Percentiles rank a stretch among this genome's conserved stretches.
phyloP scores from a whole-genome alignment of 768 basidiomycete genomes.

The Vararia minispora region DNA sequence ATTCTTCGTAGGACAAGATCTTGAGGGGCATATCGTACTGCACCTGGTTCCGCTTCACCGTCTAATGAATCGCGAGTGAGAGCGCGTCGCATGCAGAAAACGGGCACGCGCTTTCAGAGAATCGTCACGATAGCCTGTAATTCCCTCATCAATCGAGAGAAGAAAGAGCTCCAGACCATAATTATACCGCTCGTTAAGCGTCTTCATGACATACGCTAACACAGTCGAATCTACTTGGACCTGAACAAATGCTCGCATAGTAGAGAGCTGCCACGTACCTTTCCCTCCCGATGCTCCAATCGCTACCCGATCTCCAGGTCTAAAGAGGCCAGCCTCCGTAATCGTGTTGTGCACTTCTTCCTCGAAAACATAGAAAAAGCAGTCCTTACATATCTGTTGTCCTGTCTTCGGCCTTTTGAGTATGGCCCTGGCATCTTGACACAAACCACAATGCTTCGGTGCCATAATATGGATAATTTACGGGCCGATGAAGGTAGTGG shows the following conservation, averaged over 20 bases:
- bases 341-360: constrained; percentile 98
- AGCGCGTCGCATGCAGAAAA: neutral
- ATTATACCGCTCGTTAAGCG: constrained; percentile 85
- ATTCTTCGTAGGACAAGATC: constrained; percentile 90
- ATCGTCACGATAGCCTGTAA: constrained; percentile 96
- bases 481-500: constrained; percentile 1
- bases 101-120: constrained; percentile 65
- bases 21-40: constrained; percentile 95
- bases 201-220: constrained; percentile 93
- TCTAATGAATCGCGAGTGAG: constrained; percentile 34
- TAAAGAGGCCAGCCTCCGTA: constrained; percentile 70
- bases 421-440: constrained; percentile 68
- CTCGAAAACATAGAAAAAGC: constrained; percentile 96
- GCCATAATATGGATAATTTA: constrained; percentile 42
- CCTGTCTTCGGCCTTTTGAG: constrained; percentile 94
- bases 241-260: neutral
- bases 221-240: constrained; percentile 80
- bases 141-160: constrained; percentile 97
- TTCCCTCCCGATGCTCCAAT: constrained; percentile 99
- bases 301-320: constrained; percentile 82
- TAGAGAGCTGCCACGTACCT: constrained; percentile 36
- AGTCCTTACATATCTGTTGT: constrained; percentile 92
- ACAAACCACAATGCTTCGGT: constrained; percentile 69
- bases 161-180: constrained; percentile 88
- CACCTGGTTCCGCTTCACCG: constrained; percentile 92